Percentiles rank a stretch among this genome's conserved stretches.
These are phyloP conservation scores for Aureoboletus auriporus DNA, from an alignment of 768 basidiomycete genomes.

Conservation along the genomic window DNA sequence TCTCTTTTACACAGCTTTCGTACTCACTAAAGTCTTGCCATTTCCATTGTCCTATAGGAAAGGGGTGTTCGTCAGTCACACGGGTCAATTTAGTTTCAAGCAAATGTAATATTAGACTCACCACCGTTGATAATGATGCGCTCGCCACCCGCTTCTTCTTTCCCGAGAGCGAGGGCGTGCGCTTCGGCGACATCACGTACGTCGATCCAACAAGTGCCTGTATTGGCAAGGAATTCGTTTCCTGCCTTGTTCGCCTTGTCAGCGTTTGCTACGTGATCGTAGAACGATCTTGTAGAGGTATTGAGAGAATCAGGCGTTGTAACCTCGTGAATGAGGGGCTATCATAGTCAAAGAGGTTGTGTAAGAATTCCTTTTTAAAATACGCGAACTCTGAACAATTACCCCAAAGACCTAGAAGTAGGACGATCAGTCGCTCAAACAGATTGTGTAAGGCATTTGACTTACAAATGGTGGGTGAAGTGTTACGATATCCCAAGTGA, in stretches of 20 bases:
- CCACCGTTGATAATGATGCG: slow-evolving; percentile 50
- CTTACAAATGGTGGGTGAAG: slow-evolving; percentile 39
- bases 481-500: slow-evolving; percentile 37
- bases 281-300: slow-evolving; percentile 35
- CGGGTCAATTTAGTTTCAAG: neutral
- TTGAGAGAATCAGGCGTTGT: slow-evolving; percentile 33
- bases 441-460: neutral
- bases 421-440: neutral
- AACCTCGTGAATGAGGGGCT: slow-evolving; percentile 45
- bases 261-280: slow-evolving; percentile 28
- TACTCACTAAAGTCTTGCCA: slow-evolving; percentile 31
- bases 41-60: slow-evolving; percentile 20
- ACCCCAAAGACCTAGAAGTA: slow-evolving; percentile 28
- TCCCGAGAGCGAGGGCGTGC: slow-evolving; percentile 50
- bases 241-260: slow-evolving; percentile 18
- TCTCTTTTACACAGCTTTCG: neutral
- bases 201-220: slow-evolving; percentile 40
- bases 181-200: slow-evolving; percentile 54
- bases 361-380: neutral
- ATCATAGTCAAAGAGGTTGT: neutral
- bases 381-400: neutral
- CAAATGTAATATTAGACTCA: neutral
- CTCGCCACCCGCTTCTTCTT: slow-evolving; percentile 49
- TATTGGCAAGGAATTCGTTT: slow-evolving; percentile 21
- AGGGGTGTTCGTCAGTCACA: neutral